Base-by-base conservation (phyloP, 2,329 filamentous ascomycete species). In the Clarireedia homoeocarpa region DNA sequence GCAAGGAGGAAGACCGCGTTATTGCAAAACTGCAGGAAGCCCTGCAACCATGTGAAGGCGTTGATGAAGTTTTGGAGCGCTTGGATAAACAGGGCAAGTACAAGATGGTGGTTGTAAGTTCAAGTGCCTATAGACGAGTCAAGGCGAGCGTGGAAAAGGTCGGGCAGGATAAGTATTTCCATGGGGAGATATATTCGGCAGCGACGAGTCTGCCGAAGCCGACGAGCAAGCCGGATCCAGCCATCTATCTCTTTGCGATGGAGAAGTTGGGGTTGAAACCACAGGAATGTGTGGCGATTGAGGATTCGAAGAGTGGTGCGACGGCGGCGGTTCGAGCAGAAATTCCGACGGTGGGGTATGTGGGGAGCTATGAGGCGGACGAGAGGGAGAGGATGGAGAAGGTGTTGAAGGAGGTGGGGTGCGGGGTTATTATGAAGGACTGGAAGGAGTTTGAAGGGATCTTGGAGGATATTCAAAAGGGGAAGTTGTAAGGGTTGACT, bases 191-290 rank as follows among this genome's bases (percentile, higher is more conserved):
- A 70, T 96, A 88, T 80, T 89, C 85, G 46, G 91, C 91, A 55
- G 89, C 89, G 56, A 89, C 85, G 34, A 89, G 85, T 57, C 80
- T 96, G 64, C 76, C 81, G 56, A 82, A 77, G 67, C 91, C 91
- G n/a, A 91, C 89, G 55, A 88, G 84, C 72, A 96, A 96, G 81
- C 91, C 91, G 15, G 88, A 95, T 73, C 91, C 91, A 17, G 88
- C 89, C 63, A 86, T 96, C 73, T 96, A 96, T 76, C 73, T 90
- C 61, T 80, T 86, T 71, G 88, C 91, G 23, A 81, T 91, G 69
- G 74, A 90, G 73, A 75, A 82, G 69, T 78, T 95, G 51, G 86
- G 85, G 59, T 86, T 86, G 73, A 81, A 79, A 66, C 76, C 89
- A 1, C 75, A 76, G 48, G 85, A 95, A 77, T 84, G 81, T 62